Conservation (phyloP, 176 grass and related monocot genomes). For the Dactylis glomerata region DNA sequence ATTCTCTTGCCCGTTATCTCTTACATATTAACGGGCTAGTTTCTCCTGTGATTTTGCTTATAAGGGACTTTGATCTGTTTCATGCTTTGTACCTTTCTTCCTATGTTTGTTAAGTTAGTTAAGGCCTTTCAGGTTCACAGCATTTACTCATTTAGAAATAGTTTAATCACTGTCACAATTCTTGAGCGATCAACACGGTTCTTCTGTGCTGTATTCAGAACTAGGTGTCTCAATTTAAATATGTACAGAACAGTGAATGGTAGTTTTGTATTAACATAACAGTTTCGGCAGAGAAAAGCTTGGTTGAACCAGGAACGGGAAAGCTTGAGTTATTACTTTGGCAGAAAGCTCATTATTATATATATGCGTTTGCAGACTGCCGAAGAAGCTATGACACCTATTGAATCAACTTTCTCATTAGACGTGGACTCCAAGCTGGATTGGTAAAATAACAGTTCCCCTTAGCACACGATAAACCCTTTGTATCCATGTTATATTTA, state of each 20-base stretch:
- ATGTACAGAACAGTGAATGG: slow-evolving; percentile 13
- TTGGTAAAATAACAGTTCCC: slow-evolving; percentile 53
- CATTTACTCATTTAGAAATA: slow-evolving; percentile 1
- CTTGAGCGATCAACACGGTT: slow-evolving; percentile 10
- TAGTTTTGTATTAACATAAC: slow-evolving; percentile 5
- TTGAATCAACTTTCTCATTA: slow-evolving; percentile 98
- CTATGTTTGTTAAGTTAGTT: background rate
- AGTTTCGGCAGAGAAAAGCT: background rate
- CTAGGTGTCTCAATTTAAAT: slow-evolving; percentile 1
- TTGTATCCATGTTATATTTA: background rate
- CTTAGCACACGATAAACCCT: background rate
- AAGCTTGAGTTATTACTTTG: slow-evolving; percentile 6
- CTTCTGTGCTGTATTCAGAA: background rate
- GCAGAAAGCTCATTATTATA: slow-evolving; percentile 17
- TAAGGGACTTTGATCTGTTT: background rate
- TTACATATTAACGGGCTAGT: slow-evolving; percentile 8
- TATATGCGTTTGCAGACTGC: slow-evolving; percentile 81
- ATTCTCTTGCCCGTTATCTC: slow-evolving; percentile 5
- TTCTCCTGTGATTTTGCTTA: background rate
- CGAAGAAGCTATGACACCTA: slow-evolving; percentile 97
- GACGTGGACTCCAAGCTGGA: slow-evolving; percentile 99
- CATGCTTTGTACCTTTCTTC: background rate
- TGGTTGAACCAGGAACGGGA: background rate
- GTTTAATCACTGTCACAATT: background rate
- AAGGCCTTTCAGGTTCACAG: background rate